A percentile compares a stretch with the other conserved stretches of the same genome.
Evolutionary conservation across 2,329 filamentous ascomycete species (phyloP).

Genomic region (Coniochaeta ligniaria): DNA sequence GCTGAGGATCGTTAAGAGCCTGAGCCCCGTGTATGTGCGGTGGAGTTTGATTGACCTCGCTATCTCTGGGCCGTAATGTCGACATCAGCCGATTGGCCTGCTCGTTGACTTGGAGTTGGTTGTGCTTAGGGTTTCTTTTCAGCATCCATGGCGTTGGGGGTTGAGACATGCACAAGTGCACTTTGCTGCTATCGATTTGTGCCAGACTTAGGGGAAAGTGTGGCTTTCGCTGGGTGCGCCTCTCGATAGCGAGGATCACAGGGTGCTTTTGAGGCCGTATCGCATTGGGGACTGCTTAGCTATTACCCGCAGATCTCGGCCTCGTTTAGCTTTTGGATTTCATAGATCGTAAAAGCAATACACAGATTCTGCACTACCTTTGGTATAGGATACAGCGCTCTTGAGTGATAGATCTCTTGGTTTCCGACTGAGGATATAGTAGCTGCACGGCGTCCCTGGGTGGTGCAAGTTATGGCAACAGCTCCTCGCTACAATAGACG

Average conservation of each 20-base stretch:
- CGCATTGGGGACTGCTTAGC: not conserved
- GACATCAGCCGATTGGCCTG: not conserved
- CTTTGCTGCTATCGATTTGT: not conserved
- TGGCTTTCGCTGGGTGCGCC: not conserved
- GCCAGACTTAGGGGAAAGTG: not conserved
- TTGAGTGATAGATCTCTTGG: not conserved
- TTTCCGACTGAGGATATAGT: not conserved
- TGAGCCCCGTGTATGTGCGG: not conserved
- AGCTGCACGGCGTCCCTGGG: not conserved
- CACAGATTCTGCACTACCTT: not conserved
- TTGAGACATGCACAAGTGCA: not conserved
- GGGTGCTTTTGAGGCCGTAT: not conserved
- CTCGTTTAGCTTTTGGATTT: not conserved
- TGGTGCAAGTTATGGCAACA: not conserved
- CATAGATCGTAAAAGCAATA: not conserved
- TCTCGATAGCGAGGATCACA: not conserved
- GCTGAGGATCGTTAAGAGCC: conserved; percentile 65
- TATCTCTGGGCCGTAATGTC: not conserved
- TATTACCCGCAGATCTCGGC: not conserved
- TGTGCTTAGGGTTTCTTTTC: not conserved
- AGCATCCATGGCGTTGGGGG: not conserved
- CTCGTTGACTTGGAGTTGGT: not conserved
- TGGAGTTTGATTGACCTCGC: not conserved
- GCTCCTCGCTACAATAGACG: not conserved
- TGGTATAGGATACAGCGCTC: not conserved